Base-by-base conservation (phyloP, 495 filamentous ascomycete genomes). In the Daldinia caldariorum region DNA sequence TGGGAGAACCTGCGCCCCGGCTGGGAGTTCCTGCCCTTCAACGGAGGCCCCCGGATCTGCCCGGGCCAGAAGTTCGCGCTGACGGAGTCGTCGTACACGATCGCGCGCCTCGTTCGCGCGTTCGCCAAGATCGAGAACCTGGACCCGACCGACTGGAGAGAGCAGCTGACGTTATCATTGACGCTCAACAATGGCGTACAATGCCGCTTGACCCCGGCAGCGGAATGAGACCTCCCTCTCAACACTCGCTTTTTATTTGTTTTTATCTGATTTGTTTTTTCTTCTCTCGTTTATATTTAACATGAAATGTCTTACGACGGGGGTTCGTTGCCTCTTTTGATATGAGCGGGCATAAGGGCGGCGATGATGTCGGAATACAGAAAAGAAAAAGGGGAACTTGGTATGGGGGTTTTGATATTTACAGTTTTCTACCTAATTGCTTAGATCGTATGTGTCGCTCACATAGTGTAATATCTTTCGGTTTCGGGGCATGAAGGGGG, bases 1-100 rank as follows among this genome's bases (percentile, higher is more conserved):
- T 88, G 79, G 85, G 82, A 71, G 29, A 71, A 70, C 4, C 76
- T 81, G 4, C 73, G 81, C 16, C 77, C 77, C 12, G 80, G 80
- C 1, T 89, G 87, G 86, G 82, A 83, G 16, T 89, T 82, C 73
- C 66, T 89, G 34, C 86, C 87, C 0, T 89, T 89, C 71, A 87
- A 87, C 65, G 85, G 86, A 7, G 86, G 87, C 0, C 86, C 86
- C 0, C 70, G 87, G 29, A 84, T 87, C 57, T 87, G 78, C 72
- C 82, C 90, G 39, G 81, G 81, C 12, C 79, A 81, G 70, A 73
- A 82, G 69, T 84, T 83, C 67, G 89, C 89, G 14, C 80, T 85
- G 29, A 84, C 85, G 29, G 87, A 91, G 75, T 86, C 89, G 64
- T 80, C 82, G 14, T 91, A 90, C 64, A 79, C 84, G 1, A 79